phyloP scores from a whole-genome alignment of 2,329 filamentous ascomycete genomes.

The Aspergillus ochraceoroseus region DNA sequence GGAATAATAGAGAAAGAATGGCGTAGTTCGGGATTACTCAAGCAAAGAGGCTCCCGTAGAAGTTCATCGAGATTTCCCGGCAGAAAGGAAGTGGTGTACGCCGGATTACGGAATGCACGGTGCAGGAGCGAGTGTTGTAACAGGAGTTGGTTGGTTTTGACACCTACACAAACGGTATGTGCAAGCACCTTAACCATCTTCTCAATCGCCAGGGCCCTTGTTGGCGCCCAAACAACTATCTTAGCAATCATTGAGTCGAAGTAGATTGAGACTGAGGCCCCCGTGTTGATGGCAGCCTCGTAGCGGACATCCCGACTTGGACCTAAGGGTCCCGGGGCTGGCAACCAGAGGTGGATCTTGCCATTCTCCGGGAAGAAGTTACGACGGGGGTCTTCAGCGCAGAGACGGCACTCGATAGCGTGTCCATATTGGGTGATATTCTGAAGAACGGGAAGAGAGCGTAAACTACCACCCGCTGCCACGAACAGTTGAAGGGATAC shows the following conservation, averaged over 20 bases:
- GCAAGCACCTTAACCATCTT: conserved; percentile 35
- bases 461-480: conserved; percentile 34
- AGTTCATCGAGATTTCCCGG: conserved; percentile 23
- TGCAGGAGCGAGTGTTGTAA: conserved; percentile 27
- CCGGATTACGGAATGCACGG: conserved; percentile 45
- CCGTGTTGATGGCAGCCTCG: conserved; percentile 41
- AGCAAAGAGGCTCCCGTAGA: conserved; percentile 16
- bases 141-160: conserved; percentile 40
- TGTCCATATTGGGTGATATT: too few relatives aligned
- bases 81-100: conserved; percentile 34
- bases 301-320: conserved; percentile 34
- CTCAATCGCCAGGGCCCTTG: conserved; percentile 32
- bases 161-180: conserved; percentile 62
- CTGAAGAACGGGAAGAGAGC: conserved; percentile 19
- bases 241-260: conserved; percentile 50
- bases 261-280: conserved; percentile 41
- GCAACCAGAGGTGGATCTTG: conserved; percentile 7
- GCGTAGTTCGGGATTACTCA: background rate
- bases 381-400: conserved; percentile 39
- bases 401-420: conserved; percentile 43
- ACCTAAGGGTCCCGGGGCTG: conserved; percentile 17
- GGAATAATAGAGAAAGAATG: background rate
- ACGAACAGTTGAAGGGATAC: too few relatives aligned
- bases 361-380: conserved; percentile 7
- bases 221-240: conserved; percentile 45